Conservation (phyloP, 345 rosid species). For the Brassica cretica region DNA sequence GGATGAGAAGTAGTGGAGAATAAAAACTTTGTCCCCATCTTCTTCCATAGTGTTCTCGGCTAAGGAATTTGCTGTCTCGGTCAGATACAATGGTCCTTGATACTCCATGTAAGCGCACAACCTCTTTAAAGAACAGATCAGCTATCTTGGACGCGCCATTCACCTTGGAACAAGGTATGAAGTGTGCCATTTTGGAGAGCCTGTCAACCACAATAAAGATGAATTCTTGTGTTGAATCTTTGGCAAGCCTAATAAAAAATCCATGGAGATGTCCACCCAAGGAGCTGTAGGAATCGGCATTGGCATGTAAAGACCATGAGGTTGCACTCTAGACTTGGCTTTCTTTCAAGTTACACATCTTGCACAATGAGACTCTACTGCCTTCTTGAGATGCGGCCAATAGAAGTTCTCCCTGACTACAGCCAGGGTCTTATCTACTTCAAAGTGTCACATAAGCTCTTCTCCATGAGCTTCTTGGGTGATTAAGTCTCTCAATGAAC, state of each 20-base stretch:
- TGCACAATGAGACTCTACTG: neutral
- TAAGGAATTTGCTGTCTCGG: neutral
- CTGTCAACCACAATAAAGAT: neutral
- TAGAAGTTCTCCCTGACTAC: neutral
- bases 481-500: neutral
- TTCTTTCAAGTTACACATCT: neutral
- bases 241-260: neutral
- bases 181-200: neutral
- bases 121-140: neutral
- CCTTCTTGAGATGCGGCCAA: neutral
- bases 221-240: neutral
- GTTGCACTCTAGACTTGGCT: neutral
- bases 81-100: neutral
- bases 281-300: neutral
- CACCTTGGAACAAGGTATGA: neutral
- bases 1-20: neutral
- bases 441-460: neutral
- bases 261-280: neutral
- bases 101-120: neutral
- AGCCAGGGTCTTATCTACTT: neutral
- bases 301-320: neutral
- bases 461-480: neutral
- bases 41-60: neutral
- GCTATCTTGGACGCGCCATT: neutral
- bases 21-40: neutral